These are phyloP conservation scores for Mediolabrus comicus DNA, from an alignment of 108 stramenopile species.

Conservation along the genomic window DNA sequence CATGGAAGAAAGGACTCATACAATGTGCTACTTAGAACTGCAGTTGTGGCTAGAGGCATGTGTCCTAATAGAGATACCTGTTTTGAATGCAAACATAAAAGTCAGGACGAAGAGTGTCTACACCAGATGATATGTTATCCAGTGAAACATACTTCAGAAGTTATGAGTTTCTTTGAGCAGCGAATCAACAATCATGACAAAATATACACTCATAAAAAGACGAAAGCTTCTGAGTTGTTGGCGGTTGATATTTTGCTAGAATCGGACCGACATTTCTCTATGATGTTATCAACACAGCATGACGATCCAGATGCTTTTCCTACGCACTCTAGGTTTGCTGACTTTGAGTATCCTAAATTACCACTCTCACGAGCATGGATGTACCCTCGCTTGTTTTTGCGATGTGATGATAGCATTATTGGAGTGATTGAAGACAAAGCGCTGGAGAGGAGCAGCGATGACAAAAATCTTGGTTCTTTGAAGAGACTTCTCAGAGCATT, in stretches of 20 bases:
- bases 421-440: slow-evolving; percentile 48
- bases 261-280: slow-evolving; percentile 64
- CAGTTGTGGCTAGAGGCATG: slow-evolving; percentile 56
- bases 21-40: slow-evolving; percentile 58
- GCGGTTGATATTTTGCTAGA: slow-evolving; percentile 65
- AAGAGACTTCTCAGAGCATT: slow-evolving; percentile 47
- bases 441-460: slow-evolving; percentile 6
- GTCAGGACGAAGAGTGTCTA: background rate
- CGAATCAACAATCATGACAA: slow-evolving; percentile 73
- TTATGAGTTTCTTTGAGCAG: slow-evolving; percentile 69
- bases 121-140: slow-evolving; percentile 90
- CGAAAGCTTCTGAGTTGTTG: slow-evolving; percentile 66
- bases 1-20: slow-evolving; percentile 47
- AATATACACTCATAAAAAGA: slow-evolving; percentile 90
- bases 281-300: slow-evolving; percentile 36
- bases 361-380: slow-evolving; percentile 68
- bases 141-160: slow-evolving; percentile 66
- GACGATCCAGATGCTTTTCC: slow-evolving; percentile 14
- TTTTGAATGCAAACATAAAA: slow-evolving; percentile 36
- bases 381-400: slow-evolving; percentile 49
- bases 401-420: slow-evolving; percentile 59
- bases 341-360: slow-evolving; percentile 27
- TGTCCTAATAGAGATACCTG: slow-evolving; percentile 53
- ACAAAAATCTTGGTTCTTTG: slow-evolving; percentile 36
- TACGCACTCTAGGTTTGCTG: background rate